Conservation (phyloP, 2,329 filamentous ascomycete species). For the Paraphoma chrysanthemicola region DNA sequence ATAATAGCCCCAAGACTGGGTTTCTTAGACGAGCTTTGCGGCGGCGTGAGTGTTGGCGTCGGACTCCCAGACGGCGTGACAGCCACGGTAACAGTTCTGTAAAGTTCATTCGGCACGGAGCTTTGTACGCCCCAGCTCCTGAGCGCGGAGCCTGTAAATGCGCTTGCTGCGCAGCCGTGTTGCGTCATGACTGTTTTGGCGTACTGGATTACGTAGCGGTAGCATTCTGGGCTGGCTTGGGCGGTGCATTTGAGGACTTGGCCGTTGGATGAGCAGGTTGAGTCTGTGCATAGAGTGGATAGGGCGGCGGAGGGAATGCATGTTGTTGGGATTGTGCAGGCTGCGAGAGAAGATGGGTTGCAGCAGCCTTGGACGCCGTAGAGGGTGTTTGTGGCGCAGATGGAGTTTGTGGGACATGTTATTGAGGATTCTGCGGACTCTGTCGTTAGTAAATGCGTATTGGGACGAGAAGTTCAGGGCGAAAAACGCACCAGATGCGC, state of each 20-base stretch:
- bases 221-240: conserved; percentile 29
- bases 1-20: conserved; percentile 38
- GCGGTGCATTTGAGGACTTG: conserved; percentile 40
- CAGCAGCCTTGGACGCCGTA: conserved; percentile 45
- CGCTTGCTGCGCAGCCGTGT: conserved; percentile 34
- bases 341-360: conserved; percentile 20
- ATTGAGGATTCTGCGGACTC: conserved; percentile 29
- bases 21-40: conserved; percentile 5
- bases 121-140: conserved; percentile 11
- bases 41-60: neutral
- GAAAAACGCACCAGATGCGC: conserved; percentile 24
- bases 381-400: conserved; percentile 44
- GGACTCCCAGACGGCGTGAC: conserved; percentile 2
- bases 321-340: conserved; percentile 39
- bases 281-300: conserved; percentile 33
- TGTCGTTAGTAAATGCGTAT: neutral
- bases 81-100: conserved; percentile 9
- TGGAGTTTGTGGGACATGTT: conserved; percentile 32
- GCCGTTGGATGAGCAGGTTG: conserved; percentile 28
- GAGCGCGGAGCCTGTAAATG: conserved; percentile 25
- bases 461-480: conserved; percentile 2
- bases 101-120: neutral
- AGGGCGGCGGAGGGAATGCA: conserved; percentile 37
- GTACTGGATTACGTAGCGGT: conserved; percentile 37
- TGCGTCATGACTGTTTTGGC: conserved; percentile 34